Evolutionary conservation across 257 asterid genomes (phyloP).

Genomic region (Lycium barbarum): DNA sequence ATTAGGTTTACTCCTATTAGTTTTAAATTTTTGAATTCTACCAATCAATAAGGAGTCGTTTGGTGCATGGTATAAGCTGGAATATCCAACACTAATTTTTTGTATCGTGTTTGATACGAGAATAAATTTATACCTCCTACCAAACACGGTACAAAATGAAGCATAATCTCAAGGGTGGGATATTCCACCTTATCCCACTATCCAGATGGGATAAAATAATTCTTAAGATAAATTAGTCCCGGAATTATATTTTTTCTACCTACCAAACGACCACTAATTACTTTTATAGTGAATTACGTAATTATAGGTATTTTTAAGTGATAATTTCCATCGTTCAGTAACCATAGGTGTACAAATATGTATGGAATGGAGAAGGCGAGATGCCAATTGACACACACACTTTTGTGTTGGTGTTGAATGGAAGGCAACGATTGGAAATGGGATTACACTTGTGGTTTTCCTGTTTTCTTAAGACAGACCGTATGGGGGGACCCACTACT

Average conservation of each 20-base stretch:
- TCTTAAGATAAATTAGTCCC: too few species aligned
- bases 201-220: too few species aligned
- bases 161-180: too few species aligned
- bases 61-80: too few species aligned
- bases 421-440: conserved; percentile 22
- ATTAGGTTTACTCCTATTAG: not conserved
- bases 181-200: too few species aligned
- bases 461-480: not conserved
- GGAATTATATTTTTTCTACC: too few species aligned
- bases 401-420: conserved; percentile 26
- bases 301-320: not conserved
- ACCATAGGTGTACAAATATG: not conserved
- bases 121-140: too few species aligned
- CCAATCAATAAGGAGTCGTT: not conserved
- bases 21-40: not conserved
- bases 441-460: not conserved
- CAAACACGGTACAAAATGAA: too few species aligned
- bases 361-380: not conserved
- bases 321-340: not conserved
- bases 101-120: too few species aligned
- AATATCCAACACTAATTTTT: too few species aligned
- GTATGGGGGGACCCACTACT: not conserved
- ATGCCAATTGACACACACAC: conserved; percentile 13
- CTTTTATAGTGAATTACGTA: not conserved
- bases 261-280: too few species aligned